Conservation (phyloP, 371 early-diverging fungal species). For the Blastocladiella emersonii region DNA sequence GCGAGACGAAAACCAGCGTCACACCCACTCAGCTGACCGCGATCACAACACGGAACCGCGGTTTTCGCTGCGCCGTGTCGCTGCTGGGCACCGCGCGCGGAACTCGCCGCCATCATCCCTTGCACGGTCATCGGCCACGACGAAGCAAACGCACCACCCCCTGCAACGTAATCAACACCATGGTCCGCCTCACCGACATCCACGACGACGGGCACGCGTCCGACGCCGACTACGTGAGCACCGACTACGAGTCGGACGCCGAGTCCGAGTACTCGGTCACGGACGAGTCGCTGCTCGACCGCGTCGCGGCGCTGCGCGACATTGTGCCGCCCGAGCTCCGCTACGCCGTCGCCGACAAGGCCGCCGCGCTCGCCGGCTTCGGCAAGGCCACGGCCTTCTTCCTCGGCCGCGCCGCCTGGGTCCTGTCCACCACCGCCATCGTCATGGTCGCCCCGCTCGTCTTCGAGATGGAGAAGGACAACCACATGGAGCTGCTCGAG, state of each 20-base stretch:
- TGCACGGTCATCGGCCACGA: no score
- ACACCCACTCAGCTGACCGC: no score
- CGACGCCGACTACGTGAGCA: conserved; percentile 32
- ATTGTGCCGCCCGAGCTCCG: conserved; percentile 57
- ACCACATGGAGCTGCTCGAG: conserved; percentile 61
- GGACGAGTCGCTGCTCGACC: conserved; percentile 51
- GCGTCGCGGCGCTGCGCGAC: conserved; percentile 56
- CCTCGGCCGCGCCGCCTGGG: conserved; percentile 63
- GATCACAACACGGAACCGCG: no score
- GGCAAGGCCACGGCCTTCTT: conserved; percentile 40
- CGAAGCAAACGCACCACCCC: no score
- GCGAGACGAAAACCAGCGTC: no score
- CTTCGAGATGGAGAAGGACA: conserved; percentile 57
- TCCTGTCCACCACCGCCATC: conserved; percentile 61
- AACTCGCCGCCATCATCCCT: no score
- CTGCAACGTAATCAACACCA: no score
- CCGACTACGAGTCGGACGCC: conserved; percentile 35
- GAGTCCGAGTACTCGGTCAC: conserved; percentile 31
- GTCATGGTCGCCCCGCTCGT: conserved; percentile 57
- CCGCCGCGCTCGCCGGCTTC: conserved; percentile 35
- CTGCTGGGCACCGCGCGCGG: no score
- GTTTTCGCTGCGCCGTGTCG: no score
- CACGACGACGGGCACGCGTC: conserved; percentile 20
- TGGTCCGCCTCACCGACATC: conserved; percentile 41
- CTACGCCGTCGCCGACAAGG: conserved; percentile 32